Evolutionary conservation across 495 filamentous ascomycete species (phyloP), one percentile per base, ranked within the genome.

Genomic region (Lindgomyces ingoldianus): DNA sequence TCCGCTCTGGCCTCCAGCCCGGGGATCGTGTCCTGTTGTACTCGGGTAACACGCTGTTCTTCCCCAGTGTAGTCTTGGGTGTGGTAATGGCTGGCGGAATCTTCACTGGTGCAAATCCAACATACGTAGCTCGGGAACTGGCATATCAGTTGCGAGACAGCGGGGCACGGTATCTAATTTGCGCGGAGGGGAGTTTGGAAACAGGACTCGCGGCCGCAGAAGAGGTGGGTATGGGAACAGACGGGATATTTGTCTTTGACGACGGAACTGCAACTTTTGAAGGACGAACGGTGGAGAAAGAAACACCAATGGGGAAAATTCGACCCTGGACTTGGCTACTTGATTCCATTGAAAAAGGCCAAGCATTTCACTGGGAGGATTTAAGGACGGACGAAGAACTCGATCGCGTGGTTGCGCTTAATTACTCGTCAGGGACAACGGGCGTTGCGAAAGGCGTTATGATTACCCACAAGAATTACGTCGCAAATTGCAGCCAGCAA

Each of bases 401-500:
- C 18, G 54, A 74, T 30, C 46, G 57, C 2, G 74, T 74, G 2
- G 61, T 73, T 18, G 66, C 68, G 14, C 79, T 93, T 55, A 91
- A 91, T 68, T 91, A 91, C 74, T 85, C 81, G 56, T 84, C 81
- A 51, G 91, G 91, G 2, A 96, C 91, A 8, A 95, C 91, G 0
- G 91, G 91, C 2, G 78, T 90, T 4, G 88, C 91, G 14, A 96
- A 95, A 72, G 91, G 91, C 22, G 91, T 93, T 24, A 86, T 89
- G 73, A 86, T 94, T 63, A 82, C 85, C 14, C 91, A 95, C 74
- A 74, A 77, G 39, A 87, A 89, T 64, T 88, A 91, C 68, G 79
- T 89, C 21, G 79, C 88, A 50, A 91, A 94, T 72, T 81, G 83
- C 36, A 61, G 76, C 53, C 81, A 88, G 59, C 78, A 83, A 9